These are phyloP conservation scores for Speleostelium caveatum DNA, from an alignment of 78 protist species.

Conservation along the genomic window DNA sequence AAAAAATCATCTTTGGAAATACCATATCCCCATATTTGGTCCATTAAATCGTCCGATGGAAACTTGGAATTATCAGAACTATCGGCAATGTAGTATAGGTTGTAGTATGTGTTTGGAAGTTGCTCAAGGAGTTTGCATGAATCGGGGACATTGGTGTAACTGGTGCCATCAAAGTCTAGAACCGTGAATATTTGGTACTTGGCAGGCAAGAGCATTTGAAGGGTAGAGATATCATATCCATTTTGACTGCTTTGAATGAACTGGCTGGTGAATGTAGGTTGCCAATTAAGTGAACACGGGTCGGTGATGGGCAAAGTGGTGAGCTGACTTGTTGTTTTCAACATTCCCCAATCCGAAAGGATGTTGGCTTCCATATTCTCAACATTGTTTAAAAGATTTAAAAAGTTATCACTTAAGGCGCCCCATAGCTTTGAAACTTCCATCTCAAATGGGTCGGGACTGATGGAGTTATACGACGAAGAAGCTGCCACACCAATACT, in stretches of 20 bases:
- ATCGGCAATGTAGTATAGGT: not conserved
- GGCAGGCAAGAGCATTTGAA: slow-evolving; percentile 23
- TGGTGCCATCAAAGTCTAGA: too few relatives aligned
- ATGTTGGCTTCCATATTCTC: not conserved
- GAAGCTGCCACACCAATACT: not conserved
- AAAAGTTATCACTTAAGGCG: not conserved
- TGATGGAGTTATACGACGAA: not conserved
- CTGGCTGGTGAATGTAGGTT: not conserved
- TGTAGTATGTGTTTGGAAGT: not conserved
- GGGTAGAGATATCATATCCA: slow-evolving; percentile 4
- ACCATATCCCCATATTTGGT: not conserved
- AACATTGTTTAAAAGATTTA: not conserved
- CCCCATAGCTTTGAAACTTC: not conserved
- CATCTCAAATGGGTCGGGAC: slow-evolving; percentile 17
- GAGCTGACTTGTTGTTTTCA: not conserved
- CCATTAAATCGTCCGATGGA: not conserved
- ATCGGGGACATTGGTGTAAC: not conserved
- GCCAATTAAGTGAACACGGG: slow-evolving; percentile 5
- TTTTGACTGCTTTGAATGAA: not conserved
- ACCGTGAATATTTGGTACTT: not conserved
- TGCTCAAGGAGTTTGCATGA: not conserved
- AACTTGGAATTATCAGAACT: not conserved
- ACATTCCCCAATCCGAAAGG: slow-evolving; percentile 25
- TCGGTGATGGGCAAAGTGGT: not conserved
- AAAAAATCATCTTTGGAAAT: not conserved